A percentile compares a stretch with the other conserved stretches of the same genome.
Evolutionary conservation across 2,329 filamentous ascomycete species (phyloP).

Genomic region (Cytospora mali): DNA sequence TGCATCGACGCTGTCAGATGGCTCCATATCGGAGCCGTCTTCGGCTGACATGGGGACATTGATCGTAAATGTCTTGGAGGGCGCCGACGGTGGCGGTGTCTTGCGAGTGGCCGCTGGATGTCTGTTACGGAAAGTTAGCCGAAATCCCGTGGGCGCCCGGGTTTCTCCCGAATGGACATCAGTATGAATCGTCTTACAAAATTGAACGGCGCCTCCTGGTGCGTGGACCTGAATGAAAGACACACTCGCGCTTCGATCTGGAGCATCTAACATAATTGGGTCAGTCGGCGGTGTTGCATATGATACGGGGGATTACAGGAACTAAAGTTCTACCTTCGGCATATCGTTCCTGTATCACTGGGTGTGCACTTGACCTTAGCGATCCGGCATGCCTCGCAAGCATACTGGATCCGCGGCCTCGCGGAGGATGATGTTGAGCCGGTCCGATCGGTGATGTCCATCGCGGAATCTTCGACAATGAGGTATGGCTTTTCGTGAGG

Average conservation of each 20-base stretch:
- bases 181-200: conserved; percentile 41
- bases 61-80: conserved; percentile 55
- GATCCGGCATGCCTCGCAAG: conserved; percentile 57
- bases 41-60: conserved; percentile 51
- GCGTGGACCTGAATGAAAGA: conserved; percentile 53
- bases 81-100: conserved; percentile 42
- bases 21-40: conserved; percentile 37
- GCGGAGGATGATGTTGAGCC: conserved; percentile 12
- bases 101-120: conserved; percentile 22
- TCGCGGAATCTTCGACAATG: neutral
- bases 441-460: neutral
- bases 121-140: neutral
- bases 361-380: conserved; percentile 58
- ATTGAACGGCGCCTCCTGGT: conserved; percentile 50
- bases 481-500: neutral
- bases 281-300: neutral
- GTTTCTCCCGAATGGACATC: neutral
- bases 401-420: conserved; percentile 45
- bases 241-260: conserved; percentile 55
- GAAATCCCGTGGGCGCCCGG: too few relatives aligned
- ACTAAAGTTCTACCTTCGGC: conserved; percentile 48
- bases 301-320: neutral
- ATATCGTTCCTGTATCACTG: conserved; percentile 51
- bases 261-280: conserved; percentile 46
- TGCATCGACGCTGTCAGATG: conserved; percentile 42